Base-by-base conservation (phyloP, 2,329 filamentous ascomycete species). In the Aspergillus uvarum region DNA sequence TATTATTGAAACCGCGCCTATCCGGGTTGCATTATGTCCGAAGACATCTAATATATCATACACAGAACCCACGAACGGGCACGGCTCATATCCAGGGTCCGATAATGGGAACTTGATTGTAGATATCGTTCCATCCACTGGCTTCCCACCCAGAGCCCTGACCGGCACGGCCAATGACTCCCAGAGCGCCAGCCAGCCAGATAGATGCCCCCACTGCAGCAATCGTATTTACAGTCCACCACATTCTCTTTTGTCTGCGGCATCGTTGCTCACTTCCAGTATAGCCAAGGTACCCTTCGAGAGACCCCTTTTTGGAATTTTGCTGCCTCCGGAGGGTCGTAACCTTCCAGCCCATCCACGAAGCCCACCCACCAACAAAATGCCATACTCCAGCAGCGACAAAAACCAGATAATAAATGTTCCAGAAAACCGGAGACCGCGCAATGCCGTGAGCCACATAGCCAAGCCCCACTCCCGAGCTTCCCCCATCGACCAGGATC, bases 391-490 rank as follows among this genome's bases (percentile, higher is more conserved):
- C 89, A 0, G 88, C 77, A 16, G 79, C 80, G 6, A 96, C 79
- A 52, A 97, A 80, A 1, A 87, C 82, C 1, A 80, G 70, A 73
- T 96, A 96, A 1, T 89, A 88, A 1, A 83, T 67, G 73, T 87
- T 89, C n/a, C 89, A 86, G 8, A 89, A 73, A 1, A 82, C 65
- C 0, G 88, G 87, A 68, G 91, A 88, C 14, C 85, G 83, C 31
- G 89, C 87, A 71, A 97, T 95, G 2, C 91, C 91, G 76, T 98
- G 93, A 12, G 88, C 86, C 7, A 97, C 88, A 73, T 90, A 98
- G 12, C 86, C 88, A 12, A 98, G 80, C 0, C 91, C 90, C 47
- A 97, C 88, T 56, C 94, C 89, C n/a, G 91, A 90, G 69, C 88
- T 92, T 60, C 93, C 92, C 6, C 93, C 93, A 56, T 96, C 90